Conservation (phyloP, 2,329 filamentous ascomycete species). For the Gnomoniopsis sp. region DNA sequence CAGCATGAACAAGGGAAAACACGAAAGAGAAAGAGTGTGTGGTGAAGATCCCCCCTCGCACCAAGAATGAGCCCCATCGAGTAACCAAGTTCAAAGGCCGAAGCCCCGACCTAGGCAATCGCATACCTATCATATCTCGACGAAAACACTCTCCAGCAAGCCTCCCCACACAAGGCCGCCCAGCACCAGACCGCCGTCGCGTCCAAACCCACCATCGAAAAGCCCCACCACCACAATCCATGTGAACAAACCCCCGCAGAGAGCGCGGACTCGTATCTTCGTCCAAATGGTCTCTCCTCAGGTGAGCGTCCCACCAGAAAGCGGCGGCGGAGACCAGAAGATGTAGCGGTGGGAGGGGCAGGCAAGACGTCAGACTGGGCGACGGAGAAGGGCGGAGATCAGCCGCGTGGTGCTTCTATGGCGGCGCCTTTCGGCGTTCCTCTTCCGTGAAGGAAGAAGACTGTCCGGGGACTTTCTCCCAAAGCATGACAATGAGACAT, state of each 20-base stretch:
- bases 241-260: slow-evolving; percentile 18
- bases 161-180: slow-evolving; percentile 40
- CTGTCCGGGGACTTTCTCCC: slow-evolving; percentile 99
- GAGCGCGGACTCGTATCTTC: slow-evolving; percentile 86
- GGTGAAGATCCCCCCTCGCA: slow-evolving; percentile 70
- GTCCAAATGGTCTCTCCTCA: slow-evolving; percentile 56
- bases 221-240: slow-evolving; percentile 22
- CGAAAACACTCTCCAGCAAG: slow-evolving; percentile 66
- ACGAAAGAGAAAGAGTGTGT: slow-evolving; percentile 35
- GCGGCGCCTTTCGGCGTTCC: slow-evolving; percentile 96
- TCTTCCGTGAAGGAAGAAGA: slow-evolving; percentile 33
- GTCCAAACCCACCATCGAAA: slow-evolving; percentile 38
- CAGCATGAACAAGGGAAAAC: slow-evolving; percentile 43
- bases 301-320: slow-evolving; percentile 14
- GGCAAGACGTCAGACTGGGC: slow-evolving; percentile 35
- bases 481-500: slow-evolving; percentile 62
- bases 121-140: slow-evolving; percentile 97
- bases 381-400: slow-evolving; percentile 60
- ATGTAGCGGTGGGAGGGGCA: slow-evolving; percentile 26
- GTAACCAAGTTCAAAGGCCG: slow-evolving; percentile 63
- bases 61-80: slow-evolving; percentile 99
- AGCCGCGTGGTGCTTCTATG: slow-evolving; percentile 97
- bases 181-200: slow-evolving; percentile 33
- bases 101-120: slow-evolving; percentile 63
- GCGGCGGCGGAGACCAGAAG: slow-evolving; percentile 25